Percentiles rank a stretch among this genome's conserved stretches.
These are phyloP conservation scores for Chlamydomonas reinhardtii DNA, from an alignment of 163 green algal species.

Conservation along the genomic window DNA sequence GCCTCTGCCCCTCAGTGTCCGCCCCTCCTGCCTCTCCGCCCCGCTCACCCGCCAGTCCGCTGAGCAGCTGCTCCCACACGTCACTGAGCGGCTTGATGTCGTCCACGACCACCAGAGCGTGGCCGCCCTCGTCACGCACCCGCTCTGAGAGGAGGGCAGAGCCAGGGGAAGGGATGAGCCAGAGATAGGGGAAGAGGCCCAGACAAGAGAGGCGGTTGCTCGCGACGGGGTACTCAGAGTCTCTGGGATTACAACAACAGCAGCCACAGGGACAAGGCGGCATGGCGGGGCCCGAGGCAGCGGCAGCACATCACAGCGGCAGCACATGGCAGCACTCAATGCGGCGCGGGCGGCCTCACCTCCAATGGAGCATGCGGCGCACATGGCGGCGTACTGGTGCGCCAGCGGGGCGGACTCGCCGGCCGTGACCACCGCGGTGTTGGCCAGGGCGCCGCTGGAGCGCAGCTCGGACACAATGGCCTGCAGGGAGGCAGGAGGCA, in stretches of 20 bases:
- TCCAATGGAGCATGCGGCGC: slow-evolving; percentile 74
- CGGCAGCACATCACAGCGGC: no score
- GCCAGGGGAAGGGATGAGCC: background rate
- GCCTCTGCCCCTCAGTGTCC: background rate
- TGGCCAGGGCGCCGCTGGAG: slow-evolving; percentile 63
- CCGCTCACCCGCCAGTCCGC: slow-evolving; percentile 62
- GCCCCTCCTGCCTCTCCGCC: background rate
- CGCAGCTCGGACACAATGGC: slow-evolving; percentile 45
- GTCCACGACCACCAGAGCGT: slow-evolving; percentile 87
- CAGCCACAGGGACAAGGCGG: no score
- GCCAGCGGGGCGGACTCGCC: slow-evolving; percentile 62
- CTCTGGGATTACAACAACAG: no score
- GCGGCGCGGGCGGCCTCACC: slow-evolving; percentile 32
- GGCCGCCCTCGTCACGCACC: slow-evolving; percentile 75
- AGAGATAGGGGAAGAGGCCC: no score
- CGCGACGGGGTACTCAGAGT: no score
- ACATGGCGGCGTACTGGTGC: slow-evolving; percentile 83
- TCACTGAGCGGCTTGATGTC: slow-evolving; percentile 74
- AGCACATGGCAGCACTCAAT: no score
- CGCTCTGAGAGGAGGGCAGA: slow-evolving; percentile 61
- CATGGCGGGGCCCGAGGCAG: no score
- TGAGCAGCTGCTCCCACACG: slow-evolving; percentile 79
- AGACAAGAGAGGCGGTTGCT: no score
- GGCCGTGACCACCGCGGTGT: slow-evolving; percentile 79
- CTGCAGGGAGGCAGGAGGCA: background rate